A percentile compares a stretch with the other conserved stretches of the same genome.
Evolutionary conservation across 2,329 filamentous ascomycete genomes (phyloP).

Genomic region (Colletotrichum lentis): DNA sequence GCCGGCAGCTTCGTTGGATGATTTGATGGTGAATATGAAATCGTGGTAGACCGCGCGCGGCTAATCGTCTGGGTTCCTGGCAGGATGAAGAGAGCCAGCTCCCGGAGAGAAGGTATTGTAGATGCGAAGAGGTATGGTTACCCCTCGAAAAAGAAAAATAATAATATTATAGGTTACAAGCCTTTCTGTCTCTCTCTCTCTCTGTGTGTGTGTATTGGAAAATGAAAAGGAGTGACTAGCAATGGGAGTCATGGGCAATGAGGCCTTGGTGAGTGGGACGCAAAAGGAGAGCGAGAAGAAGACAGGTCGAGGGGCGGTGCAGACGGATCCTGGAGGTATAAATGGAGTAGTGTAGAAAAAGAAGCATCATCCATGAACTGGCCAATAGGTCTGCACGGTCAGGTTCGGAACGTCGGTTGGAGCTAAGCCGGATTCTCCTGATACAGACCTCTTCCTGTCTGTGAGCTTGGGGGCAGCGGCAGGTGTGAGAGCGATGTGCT

Average conservation of each 20-base stretch:
- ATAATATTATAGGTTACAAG: slow-evolving; percentile 45
- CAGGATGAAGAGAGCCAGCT: slow-evolving; percentile 63
- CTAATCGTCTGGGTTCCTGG: slow-evolving; percentile 54
- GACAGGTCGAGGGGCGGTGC: slow-evolving; percentile 58
- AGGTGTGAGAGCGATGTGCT: slow-evolving; percentile 40
- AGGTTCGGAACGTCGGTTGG: slow-evolving; percentile 61
- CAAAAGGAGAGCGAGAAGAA: slow-evolving; percentile 52
- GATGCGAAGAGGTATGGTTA: slow-evolving; percentile 52
- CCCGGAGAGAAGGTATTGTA: slow-evolving; percentile 51
- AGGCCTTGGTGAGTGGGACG: slow-evolving; percentile 53
- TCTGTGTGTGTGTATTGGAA: slow-evolving; percentile 30
- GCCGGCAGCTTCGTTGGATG: slow-evolving; percentile 54
- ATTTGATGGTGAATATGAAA: slow-evolving; percentile 43
- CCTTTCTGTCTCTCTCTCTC: slow-evolving; percentile 11
- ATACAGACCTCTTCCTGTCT: slow-evolving; percentile 53
- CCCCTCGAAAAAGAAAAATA: slow-evolving; percentile 40
- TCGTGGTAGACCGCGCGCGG: slow-evolving; percentile 43
- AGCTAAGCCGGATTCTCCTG: slow-evolving; percentile 59
- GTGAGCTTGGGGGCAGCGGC: slow-evolving; percentile 42
- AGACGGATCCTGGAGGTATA: slow-evolving; percentile 59
- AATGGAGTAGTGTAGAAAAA: slow-evolving; percentile 56
- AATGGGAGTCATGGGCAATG: slow-evolving; percentile 50
- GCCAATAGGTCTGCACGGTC: slow-evolving; percentile 53
- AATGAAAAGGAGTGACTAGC: slow-evolving; percentile 62
- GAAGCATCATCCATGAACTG: slow-evolving; percentile 52